These are phyloP conservation scores for Dianthus caryophyllus DNA, from an alignment of 148 eudicot genomes.

Conservation along the genomic window DNA sequence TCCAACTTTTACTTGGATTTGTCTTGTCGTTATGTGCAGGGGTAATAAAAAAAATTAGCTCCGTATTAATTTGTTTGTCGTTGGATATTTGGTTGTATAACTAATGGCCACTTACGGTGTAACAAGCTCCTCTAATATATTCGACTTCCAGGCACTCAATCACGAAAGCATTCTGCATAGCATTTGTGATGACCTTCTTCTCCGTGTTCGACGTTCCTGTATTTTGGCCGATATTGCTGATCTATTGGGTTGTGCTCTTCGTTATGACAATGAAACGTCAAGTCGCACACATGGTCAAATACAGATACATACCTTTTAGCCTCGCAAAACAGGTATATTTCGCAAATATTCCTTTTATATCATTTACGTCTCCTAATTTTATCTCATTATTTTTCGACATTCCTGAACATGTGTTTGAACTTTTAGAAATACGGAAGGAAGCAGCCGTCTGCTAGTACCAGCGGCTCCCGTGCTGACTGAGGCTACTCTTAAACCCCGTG, in stretches of 20 bases:
- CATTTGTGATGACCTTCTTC: slow-evolving; percentile 55
- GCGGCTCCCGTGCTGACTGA: slow-evolving; percentile 16
- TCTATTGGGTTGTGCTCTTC: slow-evolving; percentile 66
- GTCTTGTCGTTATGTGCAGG: no score
- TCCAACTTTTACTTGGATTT: no score
- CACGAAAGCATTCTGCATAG: slow-evolving; percentile 55
- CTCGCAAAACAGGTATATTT: slow-evolving; percentile 70
- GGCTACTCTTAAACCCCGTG: background rate
- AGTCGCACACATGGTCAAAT: slow-evolving; percentile 83
- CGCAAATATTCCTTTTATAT: background rate
- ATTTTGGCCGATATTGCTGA: slow-evolving; percentile 64
- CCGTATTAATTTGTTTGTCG: background rate
- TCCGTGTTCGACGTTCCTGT: slow-evolving; percentile 61
- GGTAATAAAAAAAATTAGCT: no score
- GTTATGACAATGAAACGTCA: slow-evolving; percentile 87
- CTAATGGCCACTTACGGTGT: background rate
- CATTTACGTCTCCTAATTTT: background rate
- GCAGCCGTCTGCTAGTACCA: slow-evolving; percentile 21
- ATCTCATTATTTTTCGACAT: background rate
- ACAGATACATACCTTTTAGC: slow-evolving; percentile 80
- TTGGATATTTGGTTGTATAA: background rate
- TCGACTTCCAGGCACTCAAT: slow-evolving; percentile 54
- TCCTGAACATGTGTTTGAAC: slow-evolving; percentile 2
- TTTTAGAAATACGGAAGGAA: slow-evolving; percentile 62
- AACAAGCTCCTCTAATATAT: slow-evolving; percentile 1